Base-by-base conservation (phyloP, 169 alveolate species). In the Plasmodium falciparum region DNA sequence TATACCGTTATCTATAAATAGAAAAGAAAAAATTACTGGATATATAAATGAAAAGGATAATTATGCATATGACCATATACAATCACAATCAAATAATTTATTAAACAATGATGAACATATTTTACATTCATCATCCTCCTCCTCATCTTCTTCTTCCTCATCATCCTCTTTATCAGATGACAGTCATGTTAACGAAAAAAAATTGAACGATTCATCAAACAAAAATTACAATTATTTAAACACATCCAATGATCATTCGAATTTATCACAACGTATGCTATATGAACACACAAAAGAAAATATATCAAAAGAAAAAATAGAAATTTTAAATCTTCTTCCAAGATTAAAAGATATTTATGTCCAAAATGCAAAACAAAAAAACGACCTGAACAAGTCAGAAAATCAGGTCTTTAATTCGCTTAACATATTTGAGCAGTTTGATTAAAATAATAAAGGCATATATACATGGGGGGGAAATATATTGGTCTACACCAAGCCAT, bases 11-110 rank as follows among this genome's bases (percentile, higher is more conserved):
- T 43, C 80, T 6, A 52, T 78, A 67, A 66, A 78, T 67, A 70
- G 80, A 20, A 78, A 78, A 78, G 90, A 78, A 67, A 50, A 78
- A 66, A 78, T 50, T 52, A 66, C 72, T 24, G 90, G 90, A 13
- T 70, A 65, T 70, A 78, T 61, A 24, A 78, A 78, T 0, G 54
- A 78, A 43, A 58, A 8, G 7, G 83, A 78, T n/a, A 39, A 39
- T 39, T 5, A 39, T 5, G 50, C 11, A 3, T 66, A 67, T 56
- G 72, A 66, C 4, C 56, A 76, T 39, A 39, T 39, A 11, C 4
- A 49, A 1, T 66, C 26, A 9, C 69, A 66, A 52, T 78, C 90
- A 58, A 5, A 33, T 1, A 52, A 58, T 22, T 78, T 74, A 8
- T 5, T 39, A 39, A 39, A 39, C 9, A 39, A 39, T 39, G 47